phyloP scores from a whole-genome alignment of 768 basidiomycete species.

The Leccinum ochraceum region DNA sequence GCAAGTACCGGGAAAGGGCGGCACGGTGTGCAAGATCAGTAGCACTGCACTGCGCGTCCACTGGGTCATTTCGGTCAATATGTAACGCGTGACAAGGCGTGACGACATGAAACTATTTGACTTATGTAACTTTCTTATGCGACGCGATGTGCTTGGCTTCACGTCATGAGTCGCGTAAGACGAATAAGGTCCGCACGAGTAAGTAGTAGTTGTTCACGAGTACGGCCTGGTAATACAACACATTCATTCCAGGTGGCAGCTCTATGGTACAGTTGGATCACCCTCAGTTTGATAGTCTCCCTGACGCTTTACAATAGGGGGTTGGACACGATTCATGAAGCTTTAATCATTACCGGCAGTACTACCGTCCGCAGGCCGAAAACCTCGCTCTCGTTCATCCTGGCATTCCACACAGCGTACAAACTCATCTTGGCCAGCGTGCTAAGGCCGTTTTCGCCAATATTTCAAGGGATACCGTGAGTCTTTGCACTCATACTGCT shows the following conservation, averaged over 20 bases:
- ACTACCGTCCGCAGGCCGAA: neutral
- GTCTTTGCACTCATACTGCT: neutral
- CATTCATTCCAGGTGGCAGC: conserved; percentile 6
- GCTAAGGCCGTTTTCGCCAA: neutral
- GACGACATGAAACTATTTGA: too few relatives aligned
- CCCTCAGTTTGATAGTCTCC: neutral
- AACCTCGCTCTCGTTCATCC: neutral
- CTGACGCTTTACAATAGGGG: conserved; percentile 5
- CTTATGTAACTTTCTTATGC: too few relatives aligned
- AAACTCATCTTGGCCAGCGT: conserved; percentile 9
- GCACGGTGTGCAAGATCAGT: too few relatives aligned
- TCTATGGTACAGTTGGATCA: conserved; percentile 5
- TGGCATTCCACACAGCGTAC: neutral
- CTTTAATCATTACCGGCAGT: conserved; percentile 10
- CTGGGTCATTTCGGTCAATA: too few relatives aligned
- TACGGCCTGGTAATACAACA: neutral
- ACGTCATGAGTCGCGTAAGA: too few relatives aligned
- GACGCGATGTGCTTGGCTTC: too few relatives aligned
- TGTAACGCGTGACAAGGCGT: too few relatives aligned
- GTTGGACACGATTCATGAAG: conserved; percentile 16
- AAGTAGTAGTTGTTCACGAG: neutral
- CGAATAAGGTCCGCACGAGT: too few relatives aligned
- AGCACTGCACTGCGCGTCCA: too few relatives aligned
- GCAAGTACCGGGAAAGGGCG: too few relatives aligned
- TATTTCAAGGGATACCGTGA: neutral